Conservation (phyloP, 306 rosid genomes). For the Cyclanthera cordifolia region DNA sequence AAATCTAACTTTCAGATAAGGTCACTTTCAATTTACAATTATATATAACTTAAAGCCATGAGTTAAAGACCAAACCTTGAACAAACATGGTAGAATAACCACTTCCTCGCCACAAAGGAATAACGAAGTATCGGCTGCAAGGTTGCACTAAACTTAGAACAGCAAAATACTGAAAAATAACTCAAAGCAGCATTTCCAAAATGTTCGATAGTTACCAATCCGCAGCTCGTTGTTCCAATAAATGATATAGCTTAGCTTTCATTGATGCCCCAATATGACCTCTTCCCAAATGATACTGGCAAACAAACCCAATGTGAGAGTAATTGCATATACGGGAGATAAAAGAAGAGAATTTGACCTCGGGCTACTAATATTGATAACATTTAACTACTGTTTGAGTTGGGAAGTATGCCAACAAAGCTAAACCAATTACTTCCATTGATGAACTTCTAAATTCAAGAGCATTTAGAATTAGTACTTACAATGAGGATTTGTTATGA, state of each 20-base stretch:
- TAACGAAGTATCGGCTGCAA: conserved; percentile 74
- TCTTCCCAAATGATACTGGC: conserved; percentile 87
- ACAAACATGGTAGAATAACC: conserved; percentile 80
- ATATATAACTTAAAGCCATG: conserved; percentile 10
- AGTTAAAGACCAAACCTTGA: conserved; percentile 52
- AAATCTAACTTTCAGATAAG: background rate
- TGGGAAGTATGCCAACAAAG: background rate
- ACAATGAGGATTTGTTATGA: no score
- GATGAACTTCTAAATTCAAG: background rate
- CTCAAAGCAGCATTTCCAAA: background rate
- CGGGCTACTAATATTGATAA: background rate
- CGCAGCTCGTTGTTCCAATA: conserved; percentile 71
- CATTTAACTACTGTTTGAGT: background rate
- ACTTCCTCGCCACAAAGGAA: conserved; percentile 86
- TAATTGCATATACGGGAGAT: background rate
- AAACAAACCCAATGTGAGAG: conserved; percentile 8
- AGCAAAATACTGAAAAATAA: conserved; percentile 7
- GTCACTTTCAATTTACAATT: background rate
- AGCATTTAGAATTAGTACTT: no score
- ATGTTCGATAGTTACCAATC: conserved; percentile 46
- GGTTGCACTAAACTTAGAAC: conserved; percentile 14
- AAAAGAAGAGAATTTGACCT: no score
- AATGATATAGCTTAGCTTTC: conserved; percentile 64
- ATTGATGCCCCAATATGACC: conserved; percentile 73
- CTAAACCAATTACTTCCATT: background rate